Evolutionary conservation across 331 rosid genomes (phyloP).

Genomic region (Arachis monticola): DNA sequence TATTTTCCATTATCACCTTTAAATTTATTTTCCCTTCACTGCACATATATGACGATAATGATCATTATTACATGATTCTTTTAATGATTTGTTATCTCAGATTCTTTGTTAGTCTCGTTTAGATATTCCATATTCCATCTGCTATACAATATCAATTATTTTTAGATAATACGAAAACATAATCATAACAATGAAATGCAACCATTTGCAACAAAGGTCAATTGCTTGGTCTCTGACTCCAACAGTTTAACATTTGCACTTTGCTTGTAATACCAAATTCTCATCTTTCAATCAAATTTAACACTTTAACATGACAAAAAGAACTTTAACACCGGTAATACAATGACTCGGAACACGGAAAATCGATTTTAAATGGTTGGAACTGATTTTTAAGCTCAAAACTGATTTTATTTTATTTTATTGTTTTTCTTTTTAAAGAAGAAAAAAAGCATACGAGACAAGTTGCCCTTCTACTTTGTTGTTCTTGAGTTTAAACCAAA

Average conservation of each 20-base stretch:
- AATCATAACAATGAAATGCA: not conserved
- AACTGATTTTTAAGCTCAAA: no score
- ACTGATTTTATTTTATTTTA: no score
- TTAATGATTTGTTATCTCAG: not conserved
- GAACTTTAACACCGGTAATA: no score
- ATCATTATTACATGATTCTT: constrained; percentile 29
- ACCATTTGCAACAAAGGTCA: not conserved
- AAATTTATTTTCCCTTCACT: constrained; percentile 43
- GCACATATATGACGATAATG: constrained; percentile 27
- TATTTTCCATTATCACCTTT: constrained; percentile 31
- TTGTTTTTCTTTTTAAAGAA: no score
- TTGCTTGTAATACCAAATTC: not conserved
- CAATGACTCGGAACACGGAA: no score
- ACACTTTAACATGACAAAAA: not conserved
- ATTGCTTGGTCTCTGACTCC: not conserved
- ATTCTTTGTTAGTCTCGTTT: no score
- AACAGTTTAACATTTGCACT: not conserved
- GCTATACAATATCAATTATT: no score
- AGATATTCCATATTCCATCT: no score
- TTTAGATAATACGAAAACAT: not conserved
- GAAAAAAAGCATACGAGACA: no score
- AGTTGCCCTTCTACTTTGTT: no score
- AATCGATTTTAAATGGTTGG: no score
- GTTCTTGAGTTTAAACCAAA: no score
- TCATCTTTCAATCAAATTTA: not conserved